These are phyloP conservation scores for Pisolithus thermaeus DNA, from an alignment of 1,284 basidiomycete species.

Conservation along the genomic window DNA sequence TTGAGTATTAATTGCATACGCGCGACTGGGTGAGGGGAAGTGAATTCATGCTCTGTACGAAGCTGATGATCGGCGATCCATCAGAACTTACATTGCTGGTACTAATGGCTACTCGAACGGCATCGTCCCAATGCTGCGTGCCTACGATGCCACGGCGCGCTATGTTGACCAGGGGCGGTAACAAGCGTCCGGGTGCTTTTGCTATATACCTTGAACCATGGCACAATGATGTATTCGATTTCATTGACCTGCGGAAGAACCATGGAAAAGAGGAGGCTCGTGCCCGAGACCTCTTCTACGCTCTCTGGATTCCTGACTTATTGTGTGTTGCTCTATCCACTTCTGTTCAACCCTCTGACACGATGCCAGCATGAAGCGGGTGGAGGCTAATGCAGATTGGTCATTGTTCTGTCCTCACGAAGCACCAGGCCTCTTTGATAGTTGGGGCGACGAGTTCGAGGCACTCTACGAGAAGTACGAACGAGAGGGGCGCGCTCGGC, in stretches of 20 bases:
- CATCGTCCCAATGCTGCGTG: constrained; percentile 98
- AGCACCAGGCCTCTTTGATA: constrained; percentile 87
- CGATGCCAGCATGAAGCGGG: constrained; percentile 78
- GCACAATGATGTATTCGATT: constrained; percentile 98
- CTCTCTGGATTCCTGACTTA: constrained; percentile 96
- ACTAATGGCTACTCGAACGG: constrained; percentile 99
- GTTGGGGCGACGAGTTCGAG: constrained; percentile 91
- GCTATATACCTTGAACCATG: constrained; percentile 97
- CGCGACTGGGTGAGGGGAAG: constrained; percentile 72
- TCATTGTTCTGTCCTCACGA: constrained; percentile 98
- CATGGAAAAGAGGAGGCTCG: constrained; percentile 99
- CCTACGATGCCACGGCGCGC: constrained; percentile 96
- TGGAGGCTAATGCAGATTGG: constrained; percentile 87
- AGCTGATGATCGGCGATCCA: constrained; percentile 7
- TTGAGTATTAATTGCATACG: constrained; percentile 96
- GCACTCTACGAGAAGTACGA: constrained; percentile 89
- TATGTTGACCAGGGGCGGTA: constrained; percentile 99
- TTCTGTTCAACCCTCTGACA: not conserved
- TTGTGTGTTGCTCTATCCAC: constrained; percentile 56
- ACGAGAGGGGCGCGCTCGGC: constrained; percentile 83
- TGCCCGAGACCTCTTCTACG: constrained; percentile 97
- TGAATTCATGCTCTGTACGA: constrained; percentile 10
- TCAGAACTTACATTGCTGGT: constrained; percentile 83
- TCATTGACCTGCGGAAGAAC: constrained; percentile 97
- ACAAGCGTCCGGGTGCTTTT: constrained; percentile 98